Conservation (phyloP, 2,329 filamentous ascomycete species). For the Verticillium zaregamsianum region DNA sequence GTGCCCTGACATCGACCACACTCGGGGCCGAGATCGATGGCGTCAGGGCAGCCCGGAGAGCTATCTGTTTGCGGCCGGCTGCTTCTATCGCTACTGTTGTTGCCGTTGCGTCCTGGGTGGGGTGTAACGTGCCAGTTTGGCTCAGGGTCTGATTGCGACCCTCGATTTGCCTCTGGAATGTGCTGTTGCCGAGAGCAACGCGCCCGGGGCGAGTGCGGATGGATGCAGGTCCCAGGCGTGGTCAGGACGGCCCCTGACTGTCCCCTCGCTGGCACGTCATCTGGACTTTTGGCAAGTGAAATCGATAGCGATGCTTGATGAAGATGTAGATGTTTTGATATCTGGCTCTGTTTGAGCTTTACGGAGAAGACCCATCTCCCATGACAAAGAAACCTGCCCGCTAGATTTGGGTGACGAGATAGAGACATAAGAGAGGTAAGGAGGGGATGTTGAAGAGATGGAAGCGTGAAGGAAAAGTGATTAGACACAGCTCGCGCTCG, state of each 20-base stretch:
- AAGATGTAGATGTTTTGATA: not conserved
- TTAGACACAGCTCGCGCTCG: not conserved
- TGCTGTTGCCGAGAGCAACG: not conserved
- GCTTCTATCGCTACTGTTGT: not conserved
- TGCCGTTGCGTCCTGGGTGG: not conserved
- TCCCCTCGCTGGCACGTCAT: not conserved
- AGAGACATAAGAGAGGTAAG: not conserved
- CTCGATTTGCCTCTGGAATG: not conserved
- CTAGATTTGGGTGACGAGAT: not conserved
- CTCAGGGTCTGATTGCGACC: not conserved
- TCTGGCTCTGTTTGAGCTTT: not conserved
- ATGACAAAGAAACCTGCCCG: not conserved
- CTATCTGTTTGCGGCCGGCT: not conserved
- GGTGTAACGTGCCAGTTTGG: not conserved
- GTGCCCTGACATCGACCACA: not conserved
- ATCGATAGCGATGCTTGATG: not conserved
- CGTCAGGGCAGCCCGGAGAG: not conserved
- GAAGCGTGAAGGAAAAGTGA: not conserved
- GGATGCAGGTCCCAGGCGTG: not conserved
- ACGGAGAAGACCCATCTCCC: not conserved
- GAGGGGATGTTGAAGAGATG: not conserved
- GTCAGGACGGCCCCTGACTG: too few relatives aligned
- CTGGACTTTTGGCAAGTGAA: not conserved
- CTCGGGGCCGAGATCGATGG: not conserved
- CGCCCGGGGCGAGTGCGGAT: not conserved